phyloP scores from a whole-genome alignment of 139 green algal species.

The Edaphochlamys debaryana region DNA sequence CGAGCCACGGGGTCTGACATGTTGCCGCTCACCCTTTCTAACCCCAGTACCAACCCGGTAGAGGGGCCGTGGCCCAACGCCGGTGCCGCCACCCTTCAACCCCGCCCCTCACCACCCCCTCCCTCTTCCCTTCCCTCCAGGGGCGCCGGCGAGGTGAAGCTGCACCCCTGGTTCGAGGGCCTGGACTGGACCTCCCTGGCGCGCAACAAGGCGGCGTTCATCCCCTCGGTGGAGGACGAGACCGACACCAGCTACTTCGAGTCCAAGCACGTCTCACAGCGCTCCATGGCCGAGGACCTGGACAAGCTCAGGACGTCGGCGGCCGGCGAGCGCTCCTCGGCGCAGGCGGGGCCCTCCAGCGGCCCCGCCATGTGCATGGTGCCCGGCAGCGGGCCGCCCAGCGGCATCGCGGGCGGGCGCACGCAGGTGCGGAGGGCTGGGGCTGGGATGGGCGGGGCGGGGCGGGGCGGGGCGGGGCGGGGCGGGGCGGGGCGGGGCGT shows the following conservation, averaged over 20 bases:
- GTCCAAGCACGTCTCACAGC: constrained; percentile 46
- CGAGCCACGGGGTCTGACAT: too few relatives aligned
- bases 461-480: too few relatives aligned
- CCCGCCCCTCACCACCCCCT: too few relatives aligned
- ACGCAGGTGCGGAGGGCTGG: constrained; percentile 16
- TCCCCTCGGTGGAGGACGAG: constrained; percentile 70
- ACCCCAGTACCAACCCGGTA: too few relatives aligned
- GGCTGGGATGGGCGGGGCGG: too few relatives aligned
- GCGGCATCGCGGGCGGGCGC: background rate
- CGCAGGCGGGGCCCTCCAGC: constrained; percentile 14
- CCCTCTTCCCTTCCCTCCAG: background rate
- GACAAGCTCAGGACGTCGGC: constrained; percentile 17
- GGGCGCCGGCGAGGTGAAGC: constrained; percentile 84
- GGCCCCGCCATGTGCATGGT: background rate
- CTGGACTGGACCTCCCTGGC: constrained; percentile 84
- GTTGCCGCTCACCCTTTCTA: too few relatives aligned
- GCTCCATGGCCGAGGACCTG: constrained; percentile 64
- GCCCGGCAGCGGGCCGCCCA: constrained; percentile 24
- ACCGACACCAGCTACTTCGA: constrained; percentile 84
- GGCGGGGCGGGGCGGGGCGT: too few relatives aligned
- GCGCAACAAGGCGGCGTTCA: constrained; percentile 81
- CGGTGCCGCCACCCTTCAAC: too few relatives aligned
- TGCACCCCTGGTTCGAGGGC: constrained; percentile 86
- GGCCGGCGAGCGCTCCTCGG: background rate
- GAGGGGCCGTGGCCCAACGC: too few relatives aligned